Evolutionary conservation across 148 eudicot species (phyloP).

Genomic region (Rhododendron kiyosumense): DNA sequence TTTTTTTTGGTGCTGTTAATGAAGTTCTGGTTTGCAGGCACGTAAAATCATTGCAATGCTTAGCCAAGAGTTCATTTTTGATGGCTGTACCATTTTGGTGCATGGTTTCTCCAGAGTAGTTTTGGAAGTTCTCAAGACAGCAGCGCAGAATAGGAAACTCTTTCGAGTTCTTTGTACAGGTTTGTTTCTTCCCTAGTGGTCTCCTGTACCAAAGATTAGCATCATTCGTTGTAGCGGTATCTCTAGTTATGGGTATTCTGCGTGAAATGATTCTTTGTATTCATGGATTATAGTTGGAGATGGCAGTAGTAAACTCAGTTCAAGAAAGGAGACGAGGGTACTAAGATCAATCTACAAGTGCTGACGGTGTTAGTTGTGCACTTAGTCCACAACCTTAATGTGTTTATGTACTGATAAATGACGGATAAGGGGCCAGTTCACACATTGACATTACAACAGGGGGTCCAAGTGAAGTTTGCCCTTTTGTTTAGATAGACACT

Average conservation of each 20-base stretch:
- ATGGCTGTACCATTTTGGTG: slow-evolving; percentile 92
- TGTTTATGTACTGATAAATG: neutral
- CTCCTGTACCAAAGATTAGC: neutral
- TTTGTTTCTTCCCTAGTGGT: slow-evolving; percentile 16
- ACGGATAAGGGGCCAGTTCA: neutral
- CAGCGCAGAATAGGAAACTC: slow-evolving; percentile 67
- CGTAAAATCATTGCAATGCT: slow-evolving; percentile 90
- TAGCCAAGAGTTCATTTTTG: slow-evolving; percentile 91
- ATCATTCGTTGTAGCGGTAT: neutral
- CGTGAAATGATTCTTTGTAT: neutral
- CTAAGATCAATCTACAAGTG: neutral
- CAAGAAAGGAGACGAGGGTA: neutral
- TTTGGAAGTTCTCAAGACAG: slow-evolving; percentile 78
- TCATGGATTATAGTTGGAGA: neutral
- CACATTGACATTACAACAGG: neutral
- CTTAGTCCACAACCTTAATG: neutral
- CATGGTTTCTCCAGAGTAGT: slow-evolving; percentile 97
- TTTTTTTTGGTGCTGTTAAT: neutral
- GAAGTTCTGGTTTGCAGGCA: slow-evolving; percentile 46
- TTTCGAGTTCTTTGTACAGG: slow-evolving; percentile 96
- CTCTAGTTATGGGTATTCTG: neutral
- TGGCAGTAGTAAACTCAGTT: neutral
- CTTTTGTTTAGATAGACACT: neutral
- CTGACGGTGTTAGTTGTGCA: neutral
- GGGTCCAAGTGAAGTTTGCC: neutral